phyloP scores from a whole-genome alignment of 208 protist genomes.

The Giardia muris region DNA sequence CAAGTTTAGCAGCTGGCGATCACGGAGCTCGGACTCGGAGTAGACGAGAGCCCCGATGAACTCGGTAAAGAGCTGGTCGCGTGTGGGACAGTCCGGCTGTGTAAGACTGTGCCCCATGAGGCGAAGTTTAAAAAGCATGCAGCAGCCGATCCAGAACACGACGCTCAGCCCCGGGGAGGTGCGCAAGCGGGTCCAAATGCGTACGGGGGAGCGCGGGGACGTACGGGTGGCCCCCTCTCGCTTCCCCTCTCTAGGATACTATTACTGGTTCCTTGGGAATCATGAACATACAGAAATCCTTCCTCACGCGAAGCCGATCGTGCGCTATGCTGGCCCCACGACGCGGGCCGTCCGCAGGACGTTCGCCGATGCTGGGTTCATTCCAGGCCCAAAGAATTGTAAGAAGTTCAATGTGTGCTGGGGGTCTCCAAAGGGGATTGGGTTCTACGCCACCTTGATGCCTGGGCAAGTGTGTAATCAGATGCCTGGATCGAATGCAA shows the following conservation, averaged over 20 bases:
- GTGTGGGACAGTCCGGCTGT: background rate
- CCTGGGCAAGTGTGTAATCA: constrained; percentile 14
- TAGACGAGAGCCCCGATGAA: background rate
- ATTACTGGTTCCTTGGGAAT: constrained; percentile 1
- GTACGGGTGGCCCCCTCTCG: background rate
- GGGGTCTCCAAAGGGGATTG: constrained; percentile 7
- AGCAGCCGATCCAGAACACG: background rate
- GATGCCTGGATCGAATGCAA: constrained; percentile 26
- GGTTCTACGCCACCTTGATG: background rate
- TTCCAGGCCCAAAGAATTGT: background rate
- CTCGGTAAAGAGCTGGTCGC: background rate
- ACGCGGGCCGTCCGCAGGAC: background rate
- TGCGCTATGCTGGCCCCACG: constrained; percentile 13
- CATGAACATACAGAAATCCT: background rate
- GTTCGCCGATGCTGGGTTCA: constrained; percentile 23
- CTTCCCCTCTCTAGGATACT: background rate
- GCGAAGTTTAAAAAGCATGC: no score
- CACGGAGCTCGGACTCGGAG: background rate
- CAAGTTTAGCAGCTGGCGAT: background rate
- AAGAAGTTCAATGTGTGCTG: background rate
- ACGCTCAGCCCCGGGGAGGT: background rate
- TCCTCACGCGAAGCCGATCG: background rate
- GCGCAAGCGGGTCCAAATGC: background rate
- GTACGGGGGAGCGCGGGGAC: background rate
- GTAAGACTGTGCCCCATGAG: background rate